phyloP scores from a whole-genome alignment of 768 basidiomycete species.

The Boletus reticulatus region DNA sequence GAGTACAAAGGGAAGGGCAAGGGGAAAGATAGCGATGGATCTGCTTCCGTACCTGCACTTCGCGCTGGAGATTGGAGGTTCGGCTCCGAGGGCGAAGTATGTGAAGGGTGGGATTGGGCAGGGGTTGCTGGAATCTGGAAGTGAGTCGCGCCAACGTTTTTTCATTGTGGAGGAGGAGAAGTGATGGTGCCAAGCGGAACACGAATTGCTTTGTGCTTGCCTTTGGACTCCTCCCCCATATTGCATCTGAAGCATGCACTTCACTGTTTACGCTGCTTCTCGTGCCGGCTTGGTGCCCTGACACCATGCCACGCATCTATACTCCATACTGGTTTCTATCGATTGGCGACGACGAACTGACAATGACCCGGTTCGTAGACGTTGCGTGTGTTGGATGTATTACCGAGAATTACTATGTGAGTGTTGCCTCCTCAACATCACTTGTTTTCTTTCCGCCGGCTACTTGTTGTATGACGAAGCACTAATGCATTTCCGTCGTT shows the following conservation, averaged over 20 bases:
- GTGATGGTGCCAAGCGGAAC: too few species aligned
- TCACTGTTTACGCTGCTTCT: background rate
- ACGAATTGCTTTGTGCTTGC: too few species aligned
- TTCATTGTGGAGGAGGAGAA: background rate
- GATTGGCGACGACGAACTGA: constrained; percentile 1
- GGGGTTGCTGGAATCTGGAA: constrained; percentile 53
- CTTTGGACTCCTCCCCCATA: too few species aligned
- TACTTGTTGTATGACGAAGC: background rate
- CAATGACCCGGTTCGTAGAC: constrained; percentile 30
- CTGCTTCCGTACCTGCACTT: background rate
- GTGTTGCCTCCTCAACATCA: constrained; percentile 17
- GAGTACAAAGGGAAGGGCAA: constrained; percentile 22
- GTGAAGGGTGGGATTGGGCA: constrained; percentile 59
- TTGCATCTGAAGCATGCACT: background rate
- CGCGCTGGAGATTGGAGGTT: constrained; percentile 19
- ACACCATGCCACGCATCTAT: background rate
- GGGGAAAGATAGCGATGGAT: background rate
- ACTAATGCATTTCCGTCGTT: background rate
- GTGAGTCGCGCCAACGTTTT: constrained; percentile 30
- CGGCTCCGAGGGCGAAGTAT: constrained; percentile 20
- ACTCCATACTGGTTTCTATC: background rate
- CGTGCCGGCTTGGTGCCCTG: too few species aligned
- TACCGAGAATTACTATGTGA: constrained; percentile 52
- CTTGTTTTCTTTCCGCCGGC: background rate
- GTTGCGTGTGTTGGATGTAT: constrained; percentile 59